Evolutionary conservation across 495 filamentous ascomycete genomes (phyloP).

Genomic region (Aspergillus egyptiacus): DNA sequence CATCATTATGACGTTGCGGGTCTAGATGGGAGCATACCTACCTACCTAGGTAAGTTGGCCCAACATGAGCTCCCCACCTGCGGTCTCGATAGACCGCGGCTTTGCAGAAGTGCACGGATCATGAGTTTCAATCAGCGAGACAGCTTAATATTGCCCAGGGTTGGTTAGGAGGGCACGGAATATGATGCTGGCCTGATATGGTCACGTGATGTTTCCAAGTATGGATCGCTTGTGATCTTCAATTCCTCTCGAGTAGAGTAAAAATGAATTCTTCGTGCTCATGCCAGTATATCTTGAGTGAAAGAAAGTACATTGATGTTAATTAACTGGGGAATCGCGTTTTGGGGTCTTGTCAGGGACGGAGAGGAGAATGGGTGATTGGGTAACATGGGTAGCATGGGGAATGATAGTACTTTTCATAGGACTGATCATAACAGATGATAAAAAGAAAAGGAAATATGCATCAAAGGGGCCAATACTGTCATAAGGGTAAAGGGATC

Average conservation of each 20-base stretch:
- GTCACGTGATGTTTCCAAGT: slow-evolving; percentile 3
- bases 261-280: neutral
- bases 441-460: slow-evolving; percentile 12
- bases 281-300: neutral
- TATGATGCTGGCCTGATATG: neutral
- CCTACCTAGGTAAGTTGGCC: no score
- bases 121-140: no score
- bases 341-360: slow-evolving; percentile 2
- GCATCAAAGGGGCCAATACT: neutral
- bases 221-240: neutral
- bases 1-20: slow-evolving; percentile 12
- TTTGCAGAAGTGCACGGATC: neutral
- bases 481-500: slow-evolving; percentile 14
- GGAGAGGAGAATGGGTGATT: slow-evolving; percentile 17
- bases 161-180: neutral
- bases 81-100: neutral
- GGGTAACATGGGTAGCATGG: slow-evolving; percentile 14
- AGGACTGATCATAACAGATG: slow-evolving; percentile 21
- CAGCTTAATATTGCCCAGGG: no score
- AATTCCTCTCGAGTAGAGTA: neutral
- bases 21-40: no score
- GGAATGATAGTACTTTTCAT: slow-evolving; percentile 26
- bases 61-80: no score
- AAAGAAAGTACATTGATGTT: slow-evolving; percentile 10
- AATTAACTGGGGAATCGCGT: slow-evolving; percentile 12